phyloP scores from a whole-genome alignment of 2,329 filamentous ascomycete genomes.

The Sporothrix schenckii region DNA sequence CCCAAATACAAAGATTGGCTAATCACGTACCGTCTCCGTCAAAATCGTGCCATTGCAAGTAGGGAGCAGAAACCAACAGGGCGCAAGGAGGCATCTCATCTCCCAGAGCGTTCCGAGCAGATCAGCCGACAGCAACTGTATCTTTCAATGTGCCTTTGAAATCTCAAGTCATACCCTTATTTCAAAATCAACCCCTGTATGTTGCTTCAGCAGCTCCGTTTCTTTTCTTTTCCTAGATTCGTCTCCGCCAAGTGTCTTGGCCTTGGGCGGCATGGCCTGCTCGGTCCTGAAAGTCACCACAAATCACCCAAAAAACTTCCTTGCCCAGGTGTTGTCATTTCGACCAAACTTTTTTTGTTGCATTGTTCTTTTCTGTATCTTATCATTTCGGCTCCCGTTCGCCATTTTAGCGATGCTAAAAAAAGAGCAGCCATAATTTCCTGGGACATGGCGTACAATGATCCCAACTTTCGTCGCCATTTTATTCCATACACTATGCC shows the following conservation, averaged over 20 bases:
- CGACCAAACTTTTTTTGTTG: background rate
- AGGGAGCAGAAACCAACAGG: background rate
- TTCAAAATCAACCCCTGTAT: background rate
- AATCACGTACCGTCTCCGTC: conserved; percentile 6
- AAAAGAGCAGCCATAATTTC: conserved; percentile 10
- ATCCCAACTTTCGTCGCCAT: background rate
- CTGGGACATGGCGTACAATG: background rate
- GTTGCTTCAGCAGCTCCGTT: conserved; percentile 8
- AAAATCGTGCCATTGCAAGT: conserved; percentile 9
- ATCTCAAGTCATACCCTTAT: conserved; percentile 11
- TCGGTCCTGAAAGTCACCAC: background rate
- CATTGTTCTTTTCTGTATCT: background rate
- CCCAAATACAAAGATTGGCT: background rate
- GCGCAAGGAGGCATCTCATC: conserved; percentile 16
- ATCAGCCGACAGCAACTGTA: conserved; percentile 4
- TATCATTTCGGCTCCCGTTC: conserved; percentile 15
- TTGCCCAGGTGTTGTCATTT: background rate
- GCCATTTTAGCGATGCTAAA: conserved; percentile 12
- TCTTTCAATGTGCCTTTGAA: background rate
- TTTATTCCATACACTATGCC: background rate
- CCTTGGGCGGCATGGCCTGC: background rate
- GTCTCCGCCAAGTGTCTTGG: background rate
- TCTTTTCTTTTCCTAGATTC: background rate
- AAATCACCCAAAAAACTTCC: background rate
- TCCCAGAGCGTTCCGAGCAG: background rate